Conservation (phyloP, 345 rosid species). For the Mangifera indica region DNA sequence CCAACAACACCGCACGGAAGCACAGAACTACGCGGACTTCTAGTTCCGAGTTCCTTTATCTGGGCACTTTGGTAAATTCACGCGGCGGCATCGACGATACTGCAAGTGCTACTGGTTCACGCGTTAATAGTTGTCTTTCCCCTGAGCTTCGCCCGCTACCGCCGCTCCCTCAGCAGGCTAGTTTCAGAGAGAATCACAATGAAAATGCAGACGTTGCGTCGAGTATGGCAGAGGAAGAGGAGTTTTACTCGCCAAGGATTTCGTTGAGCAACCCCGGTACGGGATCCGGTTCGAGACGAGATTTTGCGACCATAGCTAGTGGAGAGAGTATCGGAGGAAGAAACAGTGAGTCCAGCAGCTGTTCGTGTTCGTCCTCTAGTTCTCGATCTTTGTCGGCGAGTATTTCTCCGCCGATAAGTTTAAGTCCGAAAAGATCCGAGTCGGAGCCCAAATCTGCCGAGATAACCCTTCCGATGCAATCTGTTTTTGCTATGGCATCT, state of each 20-base stretch:
- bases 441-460: constrained; percentile 59
- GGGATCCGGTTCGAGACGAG: constrained; percentile 74
- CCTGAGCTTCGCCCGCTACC: constrained; percentile 97
- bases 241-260: constrained; percentile 88
- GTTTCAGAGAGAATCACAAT: constrained; percentile 35
- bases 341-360: constrained; percentile 47
- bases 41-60: constrained; percentile 84
- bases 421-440: constrained; percentile 53
- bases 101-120: constrained; percentile 4
- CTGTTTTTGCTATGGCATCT: constrained; percentile 27
- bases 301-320: constrained; percentile 32
- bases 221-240: constrained; percentile 39
- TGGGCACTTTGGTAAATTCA: constrained; percentile 66
- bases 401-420: constrained; percentile 76
- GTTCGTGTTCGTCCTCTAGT: constrained; percentile 64
- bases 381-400: constrained; percentile 81
- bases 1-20: constrained; percentile 32
- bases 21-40: constrained; percentile 37
- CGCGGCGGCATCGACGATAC: constrained; percentile 40
- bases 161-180: constrained; percentile 58
- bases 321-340: constrained; percentile 32
- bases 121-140: constrained; percentile 33
- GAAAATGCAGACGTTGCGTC: constrained; percentile 45
- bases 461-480: constrained; percentile 9
- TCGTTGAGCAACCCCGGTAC: constrained; percentile 60